Conservation (phyloP, 495 filamentous ascomycete genomes). For the Lophium mytilinum region DNA sequence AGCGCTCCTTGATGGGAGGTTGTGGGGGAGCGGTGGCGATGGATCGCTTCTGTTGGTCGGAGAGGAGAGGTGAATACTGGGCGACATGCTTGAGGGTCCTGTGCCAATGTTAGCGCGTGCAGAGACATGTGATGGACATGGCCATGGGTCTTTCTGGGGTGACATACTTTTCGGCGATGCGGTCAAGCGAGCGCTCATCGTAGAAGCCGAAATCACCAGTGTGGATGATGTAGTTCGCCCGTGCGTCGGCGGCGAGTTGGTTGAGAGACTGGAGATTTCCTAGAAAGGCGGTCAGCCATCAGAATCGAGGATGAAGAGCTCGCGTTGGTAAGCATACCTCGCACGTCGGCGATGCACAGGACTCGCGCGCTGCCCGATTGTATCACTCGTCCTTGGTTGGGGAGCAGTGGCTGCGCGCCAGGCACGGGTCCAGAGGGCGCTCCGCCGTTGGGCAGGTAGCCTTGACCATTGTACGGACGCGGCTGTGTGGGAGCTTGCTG, state of each 20-base stretch:
- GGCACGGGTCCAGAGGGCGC: constrained; percentile 35
- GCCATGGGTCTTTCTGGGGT: not conserved
- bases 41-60: constrained; percentile 76
- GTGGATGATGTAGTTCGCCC: constrained; percentile 93
- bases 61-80: constrained; percentile 92
- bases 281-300: constrained; percentile 37
- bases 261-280: constrained; percentile 94
- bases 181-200: constrained; percentile 88
- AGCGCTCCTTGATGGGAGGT: constrained; percentile 70
- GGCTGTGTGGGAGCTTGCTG: constrained; percentile 36
- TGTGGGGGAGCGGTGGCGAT: constrained; percentile 60
- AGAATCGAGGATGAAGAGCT: not conserved
- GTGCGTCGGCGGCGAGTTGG: constrained; percentile 85
- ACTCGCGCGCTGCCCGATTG: constrained; percentile 79
- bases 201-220: constrained; percentile 99
- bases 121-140: no score
- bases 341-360: constrained; percentile 93
- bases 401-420: constrained; percentile 42
- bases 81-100: constrained; percentile 97
- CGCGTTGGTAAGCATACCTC: constrained; percentile 54
- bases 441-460: constrained; percentile 35
- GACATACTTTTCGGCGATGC: constrained; percentile 96
- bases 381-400: constrained; percentile 65
- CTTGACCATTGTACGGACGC: constrained; percentile 31
- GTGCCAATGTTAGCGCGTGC: constrained; percentile 7